Conservation (phyloP, 257 asterid species). For the Nicotiana knightiana region DNA sequence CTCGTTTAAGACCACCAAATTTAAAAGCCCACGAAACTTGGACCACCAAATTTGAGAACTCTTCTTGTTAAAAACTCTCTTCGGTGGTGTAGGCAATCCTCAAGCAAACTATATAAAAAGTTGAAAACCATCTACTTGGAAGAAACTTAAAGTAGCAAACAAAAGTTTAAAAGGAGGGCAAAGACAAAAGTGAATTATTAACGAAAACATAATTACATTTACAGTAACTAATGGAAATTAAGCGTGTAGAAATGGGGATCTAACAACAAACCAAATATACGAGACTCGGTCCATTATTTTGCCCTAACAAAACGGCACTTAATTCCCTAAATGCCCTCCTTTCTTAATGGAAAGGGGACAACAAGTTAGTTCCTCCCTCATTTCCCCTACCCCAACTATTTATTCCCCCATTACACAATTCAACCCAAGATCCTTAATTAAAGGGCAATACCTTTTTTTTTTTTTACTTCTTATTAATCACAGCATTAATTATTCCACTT, state of each 20-base stretch:
- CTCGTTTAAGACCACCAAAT: too few relatives aligned
- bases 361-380: constrained; percentile 6
- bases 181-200: background rate
- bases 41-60: background rate
- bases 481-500: background rate
- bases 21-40: too few relatives aligned
- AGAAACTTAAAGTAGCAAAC: background rate
- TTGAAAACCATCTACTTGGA: background rate
- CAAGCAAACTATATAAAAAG: background rate
- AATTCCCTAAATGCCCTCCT: constrained; percentile 32
- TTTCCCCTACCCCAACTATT: background rate
- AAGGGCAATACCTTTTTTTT: constrained; percentile 3
- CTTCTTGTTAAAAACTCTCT: background rate
- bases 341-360: constrained; percentile 21
- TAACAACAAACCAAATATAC: background rate
- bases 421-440: constrained; percentile 33
- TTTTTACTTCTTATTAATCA: background rate
- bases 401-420: constrained; percentile 16
- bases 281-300: constrained; percentile 23
- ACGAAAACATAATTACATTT: background rate
- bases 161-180: background rate
- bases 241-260: background rate
- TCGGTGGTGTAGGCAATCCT: background rate
- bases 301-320: constrained; percentile 48
- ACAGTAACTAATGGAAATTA: background rate